A percentile compares a stretch with the other conserved stretches of the same genome.
Conservation (phyloP, 495 filamentous ascomycete species). For the Aspergillus cristatus region DNA sequence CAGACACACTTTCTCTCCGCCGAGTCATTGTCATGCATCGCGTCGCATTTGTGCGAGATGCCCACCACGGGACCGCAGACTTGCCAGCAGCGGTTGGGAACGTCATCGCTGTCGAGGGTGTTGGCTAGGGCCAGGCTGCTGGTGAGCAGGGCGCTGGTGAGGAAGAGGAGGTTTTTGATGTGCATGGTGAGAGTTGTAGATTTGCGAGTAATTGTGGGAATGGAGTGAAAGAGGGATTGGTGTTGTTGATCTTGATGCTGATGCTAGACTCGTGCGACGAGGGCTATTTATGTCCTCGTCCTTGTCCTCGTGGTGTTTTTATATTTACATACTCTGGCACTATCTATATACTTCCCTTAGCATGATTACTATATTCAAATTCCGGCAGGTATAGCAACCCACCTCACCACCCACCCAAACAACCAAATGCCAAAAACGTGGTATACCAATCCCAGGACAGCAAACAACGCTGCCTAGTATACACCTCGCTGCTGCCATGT, state of each 20-base stretch:
- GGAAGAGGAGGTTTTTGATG: slow-evolving; percentile 16
- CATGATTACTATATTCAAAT: too few relatives aligned
- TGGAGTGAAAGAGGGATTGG: background rate
- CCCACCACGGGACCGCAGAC: slow-evolving; percentile 20
- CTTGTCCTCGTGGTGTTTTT: background rate
- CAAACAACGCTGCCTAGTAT: background rate
- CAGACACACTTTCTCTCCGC: slow-evolving; percentile 27
- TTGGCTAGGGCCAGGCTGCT: slow-evolving; percentile 17
- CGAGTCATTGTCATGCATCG: slow-evolving; percentile 16
- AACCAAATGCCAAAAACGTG: too few relatives aligned
- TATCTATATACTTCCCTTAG: too few relatives aligned
- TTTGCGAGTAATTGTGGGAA: too few relatives aligned
- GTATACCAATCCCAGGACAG: background rate
- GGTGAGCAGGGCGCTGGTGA: slow-evolving; percentile 20
- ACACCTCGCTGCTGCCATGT: too few relatives aligned
- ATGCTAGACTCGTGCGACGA: too few relatives aligned
- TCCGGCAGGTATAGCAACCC: too few relatives aligned
- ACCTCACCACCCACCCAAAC: too few relatives aligned
- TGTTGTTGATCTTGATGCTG: background rate
- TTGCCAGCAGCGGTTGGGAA: slow-evolving; percentile 23
- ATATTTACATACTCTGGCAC: background rate
- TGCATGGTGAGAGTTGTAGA: slow-evolving; percentile 16
- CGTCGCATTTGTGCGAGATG: slow-evolving; percentile 19
- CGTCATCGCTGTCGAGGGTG: slow-evolving; percentile 24
- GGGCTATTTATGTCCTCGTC: background rate